Evolutionary conservation across 805 yeast genomes (phyloP).

Genomic region (Kuraishia borneana): DNA sequence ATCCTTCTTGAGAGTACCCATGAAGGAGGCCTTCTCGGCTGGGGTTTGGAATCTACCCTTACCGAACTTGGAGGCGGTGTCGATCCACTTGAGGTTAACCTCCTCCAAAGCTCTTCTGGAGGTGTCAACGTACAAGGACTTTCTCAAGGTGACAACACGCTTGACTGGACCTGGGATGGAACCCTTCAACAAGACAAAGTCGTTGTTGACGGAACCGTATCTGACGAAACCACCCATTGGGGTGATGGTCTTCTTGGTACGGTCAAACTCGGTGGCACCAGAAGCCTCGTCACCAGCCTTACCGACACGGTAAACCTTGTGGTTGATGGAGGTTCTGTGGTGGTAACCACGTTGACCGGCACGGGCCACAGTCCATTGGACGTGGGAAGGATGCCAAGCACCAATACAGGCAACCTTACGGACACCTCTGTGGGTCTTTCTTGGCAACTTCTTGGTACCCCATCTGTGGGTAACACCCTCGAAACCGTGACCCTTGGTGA

Average conservation of each 20-base stretch:
- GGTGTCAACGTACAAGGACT: conserved; percentile 95
- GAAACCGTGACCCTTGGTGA: conserved; percentile 99
- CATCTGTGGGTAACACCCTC: conserved; percentile 99
- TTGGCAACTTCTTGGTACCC: conserved; percentile 99
- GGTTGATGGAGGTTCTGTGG: conserved; percentile 99
- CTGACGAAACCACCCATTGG: conserved; percentile 99
- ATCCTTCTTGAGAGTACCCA: conserved; percentile 99
- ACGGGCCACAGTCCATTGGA: conserved; percentile 99
- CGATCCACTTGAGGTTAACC: conserved; percentile 98
- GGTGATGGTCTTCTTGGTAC: conserved; percentile 99
- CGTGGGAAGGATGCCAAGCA: conserved; percentile 99
- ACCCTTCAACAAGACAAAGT: conserved; percentile 96
- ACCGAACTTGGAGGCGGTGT: conserved; percentile 99
- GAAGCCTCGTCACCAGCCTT: conserved; percentile 87
- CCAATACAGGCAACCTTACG: conserved; percentile 99
- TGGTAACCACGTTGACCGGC: conserved; percentile 99
- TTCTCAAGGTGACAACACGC: conserved; percentile 99
- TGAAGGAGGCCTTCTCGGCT: conserved; percentile 99
- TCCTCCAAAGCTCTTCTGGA: conserved; percentile 96
- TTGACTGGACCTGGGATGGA: conserved; percentile 99
- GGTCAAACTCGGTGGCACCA: conserved; percentile 97
- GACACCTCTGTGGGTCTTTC: conserved; percentile 99
- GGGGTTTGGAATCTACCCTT: conserved; percentile 99
- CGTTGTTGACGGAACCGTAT: conserved; percentile 97
- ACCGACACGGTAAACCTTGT: conserved; percentile 99